Percentiles rank a stretch among this genome's conserved stretches.
Evolutionary conservation across 371 early-diverging fungal species (phyloP).

Genomic region (Zychaea mexicana): DNA sequence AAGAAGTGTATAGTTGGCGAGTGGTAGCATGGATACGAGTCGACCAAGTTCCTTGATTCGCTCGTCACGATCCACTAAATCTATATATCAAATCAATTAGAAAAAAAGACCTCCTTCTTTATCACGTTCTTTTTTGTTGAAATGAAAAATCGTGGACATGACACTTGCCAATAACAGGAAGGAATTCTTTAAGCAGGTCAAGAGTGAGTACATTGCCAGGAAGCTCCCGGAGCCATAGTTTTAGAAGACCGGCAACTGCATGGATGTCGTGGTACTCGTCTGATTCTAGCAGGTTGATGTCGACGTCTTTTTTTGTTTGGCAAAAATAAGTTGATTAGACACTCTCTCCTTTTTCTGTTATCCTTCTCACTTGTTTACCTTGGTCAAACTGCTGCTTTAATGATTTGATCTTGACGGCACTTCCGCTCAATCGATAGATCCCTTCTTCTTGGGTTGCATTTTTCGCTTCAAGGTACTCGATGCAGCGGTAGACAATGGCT

Average conservation of each 20-base stretch:
- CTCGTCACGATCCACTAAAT: conserved; percentile 69
- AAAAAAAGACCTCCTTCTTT: too few species aligned
- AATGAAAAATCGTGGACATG: background rate
- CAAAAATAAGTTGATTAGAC: background rate
- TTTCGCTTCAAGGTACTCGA: conserved; percentile 81
- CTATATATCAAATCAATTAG: conserved; percentile 29
- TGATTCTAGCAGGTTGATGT: conserved; percentile 57
- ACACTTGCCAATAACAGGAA: conserved; percentile 52
- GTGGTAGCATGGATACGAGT: conserved; percentile 78
- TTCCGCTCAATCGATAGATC: conserved; percentile 81
- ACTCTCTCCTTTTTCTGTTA: background rate
- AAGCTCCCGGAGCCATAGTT: conserved; percentile 80
- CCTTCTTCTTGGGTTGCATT: conserved; percentile 80
- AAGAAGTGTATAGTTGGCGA: conserved; percentile 88
- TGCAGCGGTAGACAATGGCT: conserved; percentile 79
- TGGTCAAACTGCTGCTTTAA: conserved; percentile 69
- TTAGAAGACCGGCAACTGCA: conserved; percentile 79
- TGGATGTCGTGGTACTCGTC: conserved; percentile 69
- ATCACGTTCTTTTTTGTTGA: too few species aligned
- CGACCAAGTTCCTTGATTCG: conserved; percentile 78
- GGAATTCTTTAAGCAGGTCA: conserved; percentile 65
- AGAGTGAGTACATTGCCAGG: conserved; percentile 72
- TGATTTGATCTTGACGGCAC: conserved; percentile 54
- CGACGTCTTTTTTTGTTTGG: conserved; percentile 40
- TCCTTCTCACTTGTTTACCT: conserved; percentile 11